Percentiles rank a stretch among this genome's conserved stretches.
phyloP scores from a whole-genome alignment of 495 filamentous ascomycete species.

The Penicillium parvum region DNA sequence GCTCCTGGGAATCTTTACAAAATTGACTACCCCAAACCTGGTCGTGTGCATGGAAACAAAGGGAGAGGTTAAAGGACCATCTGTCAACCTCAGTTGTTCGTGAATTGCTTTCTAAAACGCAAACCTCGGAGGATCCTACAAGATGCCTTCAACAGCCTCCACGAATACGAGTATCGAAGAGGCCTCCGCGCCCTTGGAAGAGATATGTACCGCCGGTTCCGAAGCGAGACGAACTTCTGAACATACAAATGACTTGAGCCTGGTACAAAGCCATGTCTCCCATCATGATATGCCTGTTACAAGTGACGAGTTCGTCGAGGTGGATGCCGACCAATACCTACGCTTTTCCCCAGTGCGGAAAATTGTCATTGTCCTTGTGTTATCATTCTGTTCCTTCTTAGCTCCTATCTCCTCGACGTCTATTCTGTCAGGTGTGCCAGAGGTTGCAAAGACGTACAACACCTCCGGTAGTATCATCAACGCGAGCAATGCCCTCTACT shows the following conservation, averaged over 20 bases:
- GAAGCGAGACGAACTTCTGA: slow-evolving; percentile 10
- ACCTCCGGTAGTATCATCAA: slow-evolving; percentile 65
- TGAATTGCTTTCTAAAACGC: background rate
- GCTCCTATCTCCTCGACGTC: slow-evolving; percentile 65
- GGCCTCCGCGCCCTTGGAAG: slow-evolving; percentile 4
- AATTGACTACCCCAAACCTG: background rate
- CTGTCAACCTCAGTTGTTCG: background rate
- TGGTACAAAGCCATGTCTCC: slow-evolving; percentile 28
- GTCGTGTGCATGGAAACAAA: too few species aligned
- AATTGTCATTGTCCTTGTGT: slow-evolving; percentile 54
- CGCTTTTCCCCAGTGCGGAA: slow-evolving; percentile 54
- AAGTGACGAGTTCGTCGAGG: slow-evolving; percentile 23
- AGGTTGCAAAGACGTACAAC: slow-evolving; percentile 57
- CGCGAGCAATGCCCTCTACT: slow-evolving; percentile 63
- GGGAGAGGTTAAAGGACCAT: background rate
- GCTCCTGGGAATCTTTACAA: slow-evolving; percentile 1
- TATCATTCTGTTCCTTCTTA: slow-evolving; percentile 64
- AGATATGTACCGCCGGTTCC: slow-evolving; percentile 8
- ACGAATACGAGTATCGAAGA: slow-evolving; percentile 19
- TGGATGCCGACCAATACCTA: slow-evolving; percentile 46
- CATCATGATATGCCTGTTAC: slow-evolving; percentile 33
- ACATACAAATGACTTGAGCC: slow-evolving; percentile 11
- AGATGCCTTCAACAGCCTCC: slow-evolving; percentile 17
- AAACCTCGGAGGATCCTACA: background rate
- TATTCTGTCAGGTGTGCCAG: slow-evolving; percentile 64